Conservation (phyloP, 345 rosid species). For the Acer campestre region DNA sequence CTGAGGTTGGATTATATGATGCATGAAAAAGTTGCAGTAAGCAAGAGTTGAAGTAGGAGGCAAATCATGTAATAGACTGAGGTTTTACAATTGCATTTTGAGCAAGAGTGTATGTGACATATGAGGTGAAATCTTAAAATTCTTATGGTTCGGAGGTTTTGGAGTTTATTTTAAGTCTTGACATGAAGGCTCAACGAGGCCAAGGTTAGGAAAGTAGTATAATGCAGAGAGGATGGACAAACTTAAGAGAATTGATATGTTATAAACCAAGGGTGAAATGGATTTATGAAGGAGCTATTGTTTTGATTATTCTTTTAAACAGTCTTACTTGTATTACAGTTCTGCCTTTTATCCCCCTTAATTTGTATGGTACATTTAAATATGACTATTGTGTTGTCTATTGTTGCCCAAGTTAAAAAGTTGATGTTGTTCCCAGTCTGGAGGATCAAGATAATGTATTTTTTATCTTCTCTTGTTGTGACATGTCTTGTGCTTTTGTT, state of each 20-base stretch:
- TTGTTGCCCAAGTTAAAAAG: neutral
- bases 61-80: neutral
- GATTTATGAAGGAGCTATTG: neutral
- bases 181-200: no score
- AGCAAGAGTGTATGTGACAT: neutral
- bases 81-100: neutral
- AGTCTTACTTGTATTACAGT: neutral
- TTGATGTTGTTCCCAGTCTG: slow-evolving; percentile 2
- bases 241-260: no score
- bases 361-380: neutral
- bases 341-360: neutral
- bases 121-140: neutral
- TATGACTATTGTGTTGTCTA: neutral
- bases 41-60: neutral
- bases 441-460: neutral
- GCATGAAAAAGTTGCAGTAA: neutral
- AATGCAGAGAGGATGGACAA: no score
- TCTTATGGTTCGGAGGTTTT: neutral
- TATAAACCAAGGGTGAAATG: neutral
- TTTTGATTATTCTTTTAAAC: neutral
- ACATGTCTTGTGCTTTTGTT: neutral
- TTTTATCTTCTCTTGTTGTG: neutral
- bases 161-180: neutral
- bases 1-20: neutral
- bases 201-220: no score